A percentile compares a stretch with the other conserved stretches of the same genome.
Conservation (phyloP, 1,139 yeast species). For the Suhomyces anneliseae region DNA sequence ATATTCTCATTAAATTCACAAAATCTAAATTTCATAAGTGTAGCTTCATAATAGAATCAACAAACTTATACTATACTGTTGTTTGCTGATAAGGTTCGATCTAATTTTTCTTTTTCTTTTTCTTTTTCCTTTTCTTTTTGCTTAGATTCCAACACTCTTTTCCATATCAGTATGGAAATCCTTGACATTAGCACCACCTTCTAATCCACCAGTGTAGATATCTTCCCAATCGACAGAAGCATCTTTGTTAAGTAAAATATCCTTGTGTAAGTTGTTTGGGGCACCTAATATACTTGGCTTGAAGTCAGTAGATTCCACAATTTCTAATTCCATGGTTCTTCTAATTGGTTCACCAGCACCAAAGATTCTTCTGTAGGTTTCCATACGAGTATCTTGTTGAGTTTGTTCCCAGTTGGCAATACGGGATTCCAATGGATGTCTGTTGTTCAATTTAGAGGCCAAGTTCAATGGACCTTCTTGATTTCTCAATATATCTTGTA, state of each 20-base stretch:
- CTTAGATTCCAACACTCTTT: constrained; percentile 52
- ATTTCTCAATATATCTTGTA: constrained; percentile 58
- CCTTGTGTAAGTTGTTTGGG: constrained; percentile 60
- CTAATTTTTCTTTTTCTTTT: neutral
- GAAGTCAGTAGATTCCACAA: constrained; percentile 73
- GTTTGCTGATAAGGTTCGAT: too few species aligned
- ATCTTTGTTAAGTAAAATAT: constrained; percentile 77
- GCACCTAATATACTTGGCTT: constrained; percentile 66
- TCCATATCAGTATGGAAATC: constrained; percentile 77
- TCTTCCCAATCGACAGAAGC: constrained; percentile 90
- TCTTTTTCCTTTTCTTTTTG: neutral
- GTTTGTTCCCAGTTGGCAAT: constrained; percentile 78
- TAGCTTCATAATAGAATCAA: too few species aligned
- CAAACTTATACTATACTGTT: too few species aligned
- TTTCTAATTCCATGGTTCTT: constrained; percentile 79
- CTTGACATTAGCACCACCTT: constrained; percentile 34
- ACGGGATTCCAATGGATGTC: constrained; percentile 85
- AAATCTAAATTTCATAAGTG: too few species aligned
- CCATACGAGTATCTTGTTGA: constrained; percentile 69
- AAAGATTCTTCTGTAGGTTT: constrained; percentile 76
- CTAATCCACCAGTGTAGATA: constrained; percentile 62
- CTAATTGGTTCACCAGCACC: constrained; percentile 95
- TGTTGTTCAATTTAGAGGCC: constrained; percentile 70
- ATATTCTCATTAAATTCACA: too few species aligned
- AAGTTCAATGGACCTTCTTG: constrained; percentile 61